phyloP scores from a whole-genome alignment of 208 protist species.

The Crithidia brevicula region DNA sequence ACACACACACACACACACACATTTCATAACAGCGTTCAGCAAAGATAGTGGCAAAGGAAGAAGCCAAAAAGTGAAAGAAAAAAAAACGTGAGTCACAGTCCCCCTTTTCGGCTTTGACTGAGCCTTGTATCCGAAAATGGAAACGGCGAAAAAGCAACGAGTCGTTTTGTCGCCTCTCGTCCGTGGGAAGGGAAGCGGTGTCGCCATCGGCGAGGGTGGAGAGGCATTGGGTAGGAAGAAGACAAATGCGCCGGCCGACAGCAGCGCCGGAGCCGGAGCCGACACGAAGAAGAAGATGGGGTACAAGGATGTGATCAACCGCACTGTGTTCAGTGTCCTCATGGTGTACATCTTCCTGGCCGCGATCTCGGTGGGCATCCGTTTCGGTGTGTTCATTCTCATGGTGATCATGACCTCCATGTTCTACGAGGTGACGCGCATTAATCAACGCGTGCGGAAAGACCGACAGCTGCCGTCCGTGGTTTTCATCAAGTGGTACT shows the following conservation, averaged over 20 bases:
- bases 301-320: constrained; percentile 81
- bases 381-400: constrained; percentile 67
- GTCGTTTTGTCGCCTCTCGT: constrained; percentile 33
- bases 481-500: constrained; percentile 84
- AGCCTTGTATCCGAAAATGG: no score
- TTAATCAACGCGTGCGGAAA: constrained; percentile 78
- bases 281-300: constrained; percentile 40
- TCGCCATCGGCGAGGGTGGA: background rate
- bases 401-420: constrained; percentile 74
- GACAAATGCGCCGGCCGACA: background rate
- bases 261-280: background rate
- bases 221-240: background rate
- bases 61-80: constrained; percentile 10
- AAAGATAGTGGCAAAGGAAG: no score
- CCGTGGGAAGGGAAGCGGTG: background rate
- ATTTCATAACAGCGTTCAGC: no score
- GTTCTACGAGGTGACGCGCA: constrained; percentile 91
- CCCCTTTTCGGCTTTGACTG: no score
- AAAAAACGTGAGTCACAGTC: no score
- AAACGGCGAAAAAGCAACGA: constrained; percentile 25
- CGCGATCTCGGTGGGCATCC: constrained; percentile 80
- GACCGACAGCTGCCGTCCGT: constrained; percentile 78
- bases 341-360: constrained; percentile 89
- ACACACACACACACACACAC: constrained; percentile 1
- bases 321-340: constrained; percentile 80